phyloP scores from a whole-genome alignment of 2,329 filamentous ascomycete species.

The Ceratocystis ficicola region DNA sequence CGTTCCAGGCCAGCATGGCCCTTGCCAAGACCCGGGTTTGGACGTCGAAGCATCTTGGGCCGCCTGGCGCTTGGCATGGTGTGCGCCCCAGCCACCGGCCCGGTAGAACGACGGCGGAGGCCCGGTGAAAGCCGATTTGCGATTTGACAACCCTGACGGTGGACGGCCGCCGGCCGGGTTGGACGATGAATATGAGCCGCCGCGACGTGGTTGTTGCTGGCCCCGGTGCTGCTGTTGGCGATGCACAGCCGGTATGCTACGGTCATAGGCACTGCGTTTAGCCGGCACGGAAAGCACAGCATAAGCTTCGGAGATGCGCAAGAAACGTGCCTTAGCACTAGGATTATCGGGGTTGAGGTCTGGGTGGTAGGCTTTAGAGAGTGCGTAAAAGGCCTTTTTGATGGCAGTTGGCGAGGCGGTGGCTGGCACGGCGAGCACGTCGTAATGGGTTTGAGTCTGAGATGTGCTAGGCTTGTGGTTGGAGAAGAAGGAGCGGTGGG shows the following conservation, averaged over 20 bases:
- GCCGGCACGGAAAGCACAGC: slow-evolving; percentile 57
- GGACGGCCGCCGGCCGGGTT: slow-evolving; percentile 61
- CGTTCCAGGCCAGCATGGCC: slow-evolving; percentile 34
- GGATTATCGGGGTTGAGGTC: slow-evolving; percentile 76
- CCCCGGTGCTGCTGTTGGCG: slow-evolving; percentile 27
- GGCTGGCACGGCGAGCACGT: slow-evolving; percentile 59
- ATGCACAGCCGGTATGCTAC: slow-evolving; percentile 32
- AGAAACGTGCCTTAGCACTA: slow-evolving; percentile 60
- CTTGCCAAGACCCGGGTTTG: slow-evolving; percentile 8
- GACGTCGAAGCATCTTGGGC: slow-evolving; percentile 37
- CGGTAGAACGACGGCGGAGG: slow-evolving; percentile 85
- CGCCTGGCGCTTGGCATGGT: slow-evolving; percentile 46
- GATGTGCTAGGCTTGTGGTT: slow-evolving; percentile 6
- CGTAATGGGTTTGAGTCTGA: slow-evolving; percentile 55
- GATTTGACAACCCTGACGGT: slow-evolving; percentile 65
- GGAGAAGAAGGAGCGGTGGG: slow-evolving; percentile 22
- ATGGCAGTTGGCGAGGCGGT: slow-evolving; percentile 64
- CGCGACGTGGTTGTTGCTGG: slow-evolving; percentile 25
- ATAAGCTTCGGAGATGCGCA: slow-evolving; percentile 76
- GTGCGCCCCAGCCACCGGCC: slow-evolving; percentile 62
- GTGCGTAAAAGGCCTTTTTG: slow-evolving; percentile 85
- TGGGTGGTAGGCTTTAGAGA: slow-evolving; percentile 86
- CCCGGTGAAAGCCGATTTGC: slow-evolving; percentile 64
- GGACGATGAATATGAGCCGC: slow-evolving; percentile 43
- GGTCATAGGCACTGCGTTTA: slow-evolving; percentile 73